phyloP scores from a whole-genome alignment of 352 stramenopile species.

The Aphanomyces invadans region DNA sequence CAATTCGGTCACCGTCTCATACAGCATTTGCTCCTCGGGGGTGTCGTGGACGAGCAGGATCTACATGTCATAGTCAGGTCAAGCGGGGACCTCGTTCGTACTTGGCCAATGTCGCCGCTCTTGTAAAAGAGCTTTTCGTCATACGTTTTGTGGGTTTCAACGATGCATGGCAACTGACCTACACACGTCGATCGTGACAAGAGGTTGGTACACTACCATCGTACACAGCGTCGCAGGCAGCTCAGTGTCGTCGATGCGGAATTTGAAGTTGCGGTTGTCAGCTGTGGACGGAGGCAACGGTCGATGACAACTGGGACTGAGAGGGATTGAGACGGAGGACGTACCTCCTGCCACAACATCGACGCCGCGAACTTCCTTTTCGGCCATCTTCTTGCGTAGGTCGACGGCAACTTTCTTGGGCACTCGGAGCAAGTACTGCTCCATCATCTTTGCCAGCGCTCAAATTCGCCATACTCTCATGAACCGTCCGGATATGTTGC shows the following conservation, averaged over 20 bases:
- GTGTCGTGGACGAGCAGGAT: conserved; percentile 80
- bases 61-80: conserved; percentile 27
- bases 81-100: conserved; percentile 25
- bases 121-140: conserved; percentile 87
- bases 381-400: conserved; percentile 54
- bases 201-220: not conserved
- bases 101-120: conserved; percentile 79
- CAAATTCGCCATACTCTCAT: not conserved
- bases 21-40: conserved; percentile 51
- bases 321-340: conserved; percentile 16
- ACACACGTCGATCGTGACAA: not conserved
- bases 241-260: conserved; percentile 64
- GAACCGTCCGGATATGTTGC: too few species aligned
- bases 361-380: conserved; percentile 49
- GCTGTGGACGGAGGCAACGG: conserved; percentile 31
- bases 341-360: conserved; percentile 70
- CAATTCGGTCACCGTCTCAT: conserved; percentile 62
- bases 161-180: conserved; percentile 78
- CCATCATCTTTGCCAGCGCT: conserved; percentile 37
- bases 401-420: conserved; percentile 73
- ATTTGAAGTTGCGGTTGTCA: conserved; percentile 82
- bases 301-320: not conserved
- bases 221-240: conserved; percentile 74
- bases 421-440: conserved; percentile 82
- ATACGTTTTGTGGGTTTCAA: conserved; percentile 87